Evolutionary conservation across 805 yeast genomes (phyloP).

Genomic region (Kuraishia cidri): DNA sequence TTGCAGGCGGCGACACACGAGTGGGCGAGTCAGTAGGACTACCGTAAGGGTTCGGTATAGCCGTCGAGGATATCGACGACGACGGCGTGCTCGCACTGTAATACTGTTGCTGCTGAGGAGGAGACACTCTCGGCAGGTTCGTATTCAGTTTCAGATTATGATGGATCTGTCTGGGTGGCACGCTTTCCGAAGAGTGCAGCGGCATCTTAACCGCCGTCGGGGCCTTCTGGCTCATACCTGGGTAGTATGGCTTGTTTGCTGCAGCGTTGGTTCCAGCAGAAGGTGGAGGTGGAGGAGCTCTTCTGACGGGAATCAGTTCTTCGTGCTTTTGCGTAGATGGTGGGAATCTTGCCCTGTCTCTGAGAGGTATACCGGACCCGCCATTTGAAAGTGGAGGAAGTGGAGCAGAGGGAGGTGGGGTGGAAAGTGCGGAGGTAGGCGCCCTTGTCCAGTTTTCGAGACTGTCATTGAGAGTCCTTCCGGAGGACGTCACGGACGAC

Average conservation of each 20-base stretch:
- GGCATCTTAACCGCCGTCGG: background rate
- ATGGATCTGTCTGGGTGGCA: background rate
- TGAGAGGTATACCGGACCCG: too few relatives aligned
- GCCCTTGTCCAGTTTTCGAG: constrained; percentile 36
- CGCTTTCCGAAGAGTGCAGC: background rate
- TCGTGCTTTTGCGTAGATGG: too few relatives aligned
- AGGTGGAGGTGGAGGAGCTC: constrained; percentile 26
- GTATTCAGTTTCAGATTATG: constrained; percentile 1
- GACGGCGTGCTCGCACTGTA: background rate
- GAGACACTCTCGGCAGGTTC: background rate
- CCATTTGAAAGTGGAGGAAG: too few relatives aligned
- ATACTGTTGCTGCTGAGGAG: background rate
- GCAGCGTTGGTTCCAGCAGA: too few relatives aligned
- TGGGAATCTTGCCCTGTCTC: too few relatives aligned
- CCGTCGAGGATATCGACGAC: background rate
- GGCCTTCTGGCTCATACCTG: too few relatives aligned
- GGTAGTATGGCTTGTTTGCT: too few relatives aligned
- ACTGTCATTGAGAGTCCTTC: constrained; percentile 11
- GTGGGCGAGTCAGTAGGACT: too few relatives aligned
- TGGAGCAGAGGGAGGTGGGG: constrained; percentile 3
- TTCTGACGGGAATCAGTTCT: constrained; percentile 9
- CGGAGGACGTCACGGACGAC: background rate
- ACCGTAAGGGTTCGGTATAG: constrained; percentile 1
- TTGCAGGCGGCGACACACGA: background rate
- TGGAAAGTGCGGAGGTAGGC: constrained; percentile 8